Percentiles rank a stretch among this genome's conserved stretches.
Conservation (phyloP, 2,329 filamentous ascomycete species). For the Boeremia exigua region DNA sequence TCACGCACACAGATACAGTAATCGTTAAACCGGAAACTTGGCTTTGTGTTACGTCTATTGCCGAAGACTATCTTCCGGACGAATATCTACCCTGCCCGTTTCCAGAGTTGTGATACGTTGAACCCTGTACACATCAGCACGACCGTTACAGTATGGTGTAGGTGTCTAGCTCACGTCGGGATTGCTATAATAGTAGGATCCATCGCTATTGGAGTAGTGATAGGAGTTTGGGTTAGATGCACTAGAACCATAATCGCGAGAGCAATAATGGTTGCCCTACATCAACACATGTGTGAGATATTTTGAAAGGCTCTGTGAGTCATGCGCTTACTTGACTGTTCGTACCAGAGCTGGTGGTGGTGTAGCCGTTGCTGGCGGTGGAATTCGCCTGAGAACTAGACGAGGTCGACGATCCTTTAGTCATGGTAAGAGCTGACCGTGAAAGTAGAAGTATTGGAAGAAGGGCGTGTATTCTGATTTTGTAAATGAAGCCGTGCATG, state of each 20-base stretch:
- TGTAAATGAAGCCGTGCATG: too few relatives aligned
- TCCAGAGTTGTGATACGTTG: slow-evolving; percentile 49
- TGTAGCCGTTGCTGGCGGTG: slow-evolving; percentile 45
- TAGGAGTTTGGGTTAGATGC: slow-evolving; percentile 48
- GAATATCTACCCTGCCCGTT: slow-evolving; percentile 40
- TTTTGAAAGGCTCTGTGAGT: not conserved
- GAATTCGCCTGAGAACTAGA: not conserved
- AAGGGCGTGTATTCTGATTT: not conserved
- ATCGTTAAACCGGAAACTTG: too few relatives aligned
- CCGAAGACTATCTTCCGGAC: slow-evolving; percentile 31
- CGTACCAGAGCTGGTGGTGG: slow-evolving; percentile 49
- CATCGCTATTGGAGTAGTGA: slow-evolving; percentile 49
- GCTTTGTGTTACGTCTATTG: too few relatives aligned
- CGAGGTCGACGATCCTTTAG: not conserved
- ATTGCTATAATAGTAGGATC: slow-evolving; percentile 49
- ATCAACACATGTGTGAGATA: not conserved
- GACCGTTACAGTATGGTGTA: not conserved
- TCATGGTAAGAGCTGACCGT: not conserved
- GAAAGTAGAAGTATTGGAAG: not conserved
- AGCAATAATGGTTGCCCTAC: slow-evolving; percentile 51
- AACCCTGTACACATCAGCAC: slow-evolving; percentile 26
- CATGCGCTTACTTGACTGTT: slow-evolving; percentile 41
- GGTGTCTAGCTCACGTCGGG: slow-evolving; percentile 33
- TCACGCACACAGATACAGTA: too few relatives aligned
- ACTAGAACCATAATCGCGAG: slow-evolving; percentile 45